Base-by-base conservation (phyloP, 805 yeast genomes). In the Candida nitratophila region DNA sequence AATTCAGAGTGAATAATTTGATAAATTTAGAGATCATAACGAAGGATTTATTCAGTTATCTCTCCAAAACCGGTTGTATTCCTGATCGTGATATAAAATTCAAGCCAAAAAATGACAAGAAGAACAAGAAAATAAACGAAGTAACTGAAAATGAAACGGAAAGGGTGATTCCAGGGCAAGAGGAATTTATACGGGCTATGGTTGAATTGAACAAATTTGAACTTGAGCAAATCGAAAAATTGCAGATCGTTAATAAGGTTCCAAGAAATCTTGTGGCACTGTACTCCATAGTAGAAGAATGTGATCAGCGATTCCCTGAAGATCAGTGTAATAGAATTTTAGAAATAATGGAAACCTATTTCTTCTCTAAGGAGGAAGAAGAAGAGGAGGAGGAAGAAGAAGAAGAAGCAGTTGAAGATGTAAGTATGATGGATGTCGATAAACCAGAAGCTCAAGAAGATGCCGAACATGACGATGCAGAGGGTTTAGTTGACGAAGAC, bases 251-350 rank as follows among this genome's bases (percentile, higher is more conserved):
- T 44, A 90, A 91, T 60, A 70, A 81, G 8, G 71, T 87, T 26
- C 99, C 99, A 1, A 69, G 82, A 39, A 77, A 87, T 5, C 66
- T 87, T 70, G 96, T 90, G 12, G 82, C 78, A 32, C 69, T 91
- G 42, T 88, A 80, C 59, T 73, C 93, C 0, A 66, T 91, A 26
- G 79, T 91, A 1, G 99, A 91, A 58, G 98, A 93, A 58, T 91
- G 96, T 62, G 99, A 91, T 52, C 80, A 78, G 48, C 71, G 99
- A 53, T 83, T 89, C 54, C 65, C 68, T n/a, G 86, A 85, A 47
- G 83, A 77, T 1, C 73, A 81, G 47, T 71, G 86, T 40, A 75
- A 79, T 39, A 66, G 68, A 3, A 74, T 91, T 2, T 50, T 91
- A 27, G 74, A 66, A 5, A 71, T 80, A 41, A 70, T 87, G 17